phyloP scores from a whole-genome alignment of 352 stramenopile species.

The Phytophthora niederhauseri region DNA sequence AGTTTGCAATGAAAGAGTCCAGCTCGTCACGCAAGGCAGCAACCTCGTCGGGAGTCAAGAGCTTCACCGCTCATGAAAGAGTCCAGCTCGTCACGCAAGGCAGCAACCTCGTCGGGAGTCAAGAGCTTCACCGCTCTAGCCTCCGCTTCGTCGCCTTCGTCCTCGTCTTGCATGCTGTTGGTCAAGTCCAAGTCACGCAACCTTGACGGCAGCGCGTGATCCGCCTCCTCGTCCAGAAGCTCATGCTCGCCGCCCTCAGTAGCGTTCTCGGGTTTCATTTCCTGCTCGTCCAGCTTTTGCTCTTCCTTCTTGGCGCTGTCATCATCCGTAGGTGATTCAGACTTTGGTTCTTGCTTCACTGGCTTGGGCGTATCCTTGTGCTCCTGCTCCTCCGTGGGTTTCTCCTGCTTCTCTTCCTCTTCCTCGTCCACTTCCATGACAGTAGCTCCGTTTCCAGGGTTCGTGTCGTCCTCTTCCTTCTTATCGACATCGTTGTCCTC shows the following conservation, averaged over 20 bases:
- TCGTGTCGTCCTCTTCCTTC: slow-evolving; percentile 51
- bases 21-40: slow-evolving; percentile 75
- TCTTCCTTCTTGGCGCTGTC: slow-evolving; percentile 35
- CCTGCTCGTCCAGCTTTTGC: slow-evolving; percentile 22
- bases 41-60: slow-evolving; percentile 74
- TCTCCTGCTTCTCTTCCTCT: slow-evolving; percentile 50
- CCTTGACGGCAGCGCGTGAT: slow-evolving; percentile 35
- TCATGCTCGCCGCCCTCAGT: slow-evolving; percentile 31
- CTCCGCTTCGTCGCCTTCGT: slow-evolving; percentile 45
- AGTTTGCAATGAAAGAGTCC: slow-evolving; percentile 78
- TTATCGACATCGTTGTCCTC: slow-evolving; percentile 47
- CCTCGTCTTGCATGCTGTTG: slow-evolving; percentile 34
- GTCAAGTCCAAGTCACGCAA: slow-evolving; percentile 49
- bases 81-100: slow-evolving; percentile 81
- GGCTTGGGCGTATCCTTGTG: slow-evolving; percentile 38
- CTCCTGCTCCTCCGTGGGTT: slow-evolving; percentile 38
- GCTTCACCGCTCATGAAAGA: slow-evolving; percentile 58
- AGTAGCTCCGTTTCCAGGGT: slow-evolving; percentile 44
- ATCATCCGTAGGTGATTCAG: slow-evolving; percentile 18
- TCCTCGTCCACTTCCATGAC: slow-evolving; percentile 79
- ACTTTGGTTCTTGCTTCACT: slow-evolving; percentile 36
- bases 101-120: slow-evolving; percentile 69
- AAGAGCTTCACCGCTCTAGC: slow-evolving; percentile 46
- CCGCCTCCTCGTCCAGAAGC: slow-evolving; percentile 44
- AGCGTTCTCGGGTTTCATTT: slow-evolving; percentile 35